Conservation (phyloP, 352 stramenopile genomes). For the Stramenopiles sp. region DNA sequence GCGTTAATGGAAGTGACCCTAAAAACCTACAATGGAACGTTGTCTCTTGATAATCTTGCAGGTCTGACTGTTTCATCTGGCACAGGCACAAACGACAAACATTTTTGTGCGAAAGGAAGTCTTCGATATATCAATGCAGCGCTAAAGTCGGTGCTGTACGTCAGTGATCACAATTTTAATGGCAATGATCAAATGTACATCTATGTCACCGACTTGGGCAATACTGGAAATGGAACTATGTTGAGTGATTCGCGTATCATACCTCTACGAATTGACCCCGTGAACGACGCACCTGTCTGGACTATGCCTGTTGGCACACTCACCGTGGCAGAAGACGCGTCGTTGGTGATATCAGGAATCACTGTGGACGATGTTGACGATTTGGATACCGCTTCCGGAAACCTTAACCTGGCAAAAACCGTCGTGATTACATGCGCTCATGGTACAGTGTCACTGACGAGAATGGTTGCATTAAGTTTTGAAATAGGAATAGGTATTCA, state of each 20-base stretch:
- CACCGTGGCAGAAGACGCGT: background rate
- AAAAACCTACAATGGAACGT: background rate
- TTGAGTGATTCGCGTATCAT: background rate
- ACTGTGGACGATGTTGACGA: background rate
- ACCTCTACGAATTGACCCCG: background rate
- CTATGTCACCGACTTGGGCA: background rate
- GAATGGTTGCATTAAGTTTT: background rate
- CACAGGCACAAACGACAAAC: background rate
- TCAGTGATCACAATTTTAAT: background rate
- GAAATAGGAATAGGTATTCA: background rate
- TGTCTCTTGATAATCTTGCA: background rate
- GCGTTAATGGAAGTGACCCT: background rate
- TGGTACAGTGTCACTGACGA: background rate
- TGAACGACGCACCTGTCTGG: background rate
- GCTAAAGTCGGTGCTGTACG: background rate
- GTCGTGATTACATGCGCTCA: background rate
- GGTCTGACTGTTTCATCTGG: background rate
- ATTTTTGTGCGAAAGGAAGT: background rate
- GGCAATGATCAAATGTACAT: background rate
- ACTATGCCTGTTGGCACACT: background rate
- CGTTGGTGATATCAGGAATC: background rate
- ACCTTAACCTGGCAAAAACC: background rate
- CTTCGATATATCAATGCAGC: background rate
- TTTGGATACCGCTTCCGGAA: too few species aligned
- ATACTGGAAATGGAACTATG: background rate